Percentiles rank a stretch among this genome's conserved stretches.
Conservation (phyloP, 2,329 filamentous ascomycete genomes). For the Phialophora tarda region DNA sequence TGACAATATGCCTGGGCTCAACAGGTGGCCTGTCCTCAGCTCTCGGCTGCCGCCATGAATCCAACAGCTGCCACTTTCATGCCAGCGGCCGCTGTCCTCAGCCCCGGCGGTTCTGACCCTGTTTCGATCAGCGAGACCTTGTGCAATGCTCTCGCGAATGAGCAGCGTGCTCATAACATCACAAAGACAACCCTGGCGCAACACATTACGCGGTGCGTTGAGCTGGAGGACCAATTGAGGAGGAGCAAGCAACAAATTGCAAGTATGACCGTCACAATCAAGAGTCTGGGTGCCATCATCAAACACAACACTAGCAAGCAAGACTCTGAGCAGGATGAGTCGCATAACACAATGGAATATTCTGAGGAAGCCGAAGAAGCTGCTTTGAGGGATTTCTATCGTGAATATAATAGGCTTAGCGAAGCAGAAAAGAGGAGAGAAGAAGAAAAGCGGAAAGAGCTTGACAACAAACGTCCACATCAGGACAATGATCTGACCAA, state of each 20-base stretch:
- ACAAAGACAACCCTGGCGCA: constrained; percentile 31
- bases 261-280: constrained; percentile 31
- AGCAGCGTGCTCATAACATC: constrained; percentile 35
- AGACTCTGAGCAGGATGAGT: background rate
- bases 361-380: constrained; percentile 17
- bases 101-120: constrained; percentile 14
- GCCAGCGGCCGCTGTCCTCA: background rate
- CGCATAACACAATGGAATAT: background rate
- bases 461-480: background rate
- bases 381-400: constrained; percentile 27
- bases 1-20: constrained; percentile 20
- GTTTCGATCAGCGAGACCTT: constrained; percentile 27
- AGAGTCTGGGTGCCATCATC: constrained; percentile 33
- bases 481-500: constrained; percentile 4
- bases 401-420: constrained; percentile 18
- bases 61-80: constrained; percentile 22
- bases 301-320: constrained; percentile 31
- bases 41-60: constrained; percentile 23
- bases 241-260: constrained; percentile 26
- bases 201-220: constrained; percentile 19
- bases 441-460: constrained; percentile 5
- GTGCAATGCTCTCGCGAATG: constrained; percentile 25
- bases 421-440: constrained; percentile 5
- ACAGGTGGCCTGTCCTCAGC: constrained; percentile 3
- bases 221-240: constrained; percentile 27